phyloP scores from a whole-genome alignment of 129 eudicot species.

The Lactuca saligna region DNA sequence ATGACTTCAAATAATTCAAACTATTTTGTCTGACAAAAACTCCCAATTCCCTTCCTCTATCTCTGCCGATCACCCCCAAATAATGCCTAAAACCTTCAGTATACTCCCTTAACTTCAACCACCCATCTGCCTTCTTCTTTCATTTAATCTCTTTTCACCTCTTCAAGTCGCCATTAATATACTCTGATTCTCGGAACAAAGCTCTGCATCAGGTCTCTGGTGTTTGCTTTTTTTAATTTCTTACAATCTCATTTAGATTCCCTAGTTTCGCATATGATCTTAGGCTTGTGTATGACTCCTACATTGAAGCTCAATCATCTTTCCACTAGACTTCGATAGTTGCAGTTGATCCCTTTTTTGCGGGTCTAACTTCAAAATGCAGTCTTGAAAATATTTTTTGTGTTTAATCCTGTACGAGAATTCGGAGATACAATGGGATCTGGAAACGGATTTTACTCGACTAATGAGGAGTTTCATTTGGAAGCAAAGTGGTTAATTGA shows the following conservation, averaged over 20 bases:
- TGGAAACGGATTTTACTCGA: conserved; percentile 61
- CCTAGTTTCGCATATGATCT: conserved; percentile 7
- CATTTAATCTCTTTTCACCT: background rate
- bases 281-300: conserved; percentile 10
- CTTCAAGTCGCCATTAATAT: conserved; percentile 5
- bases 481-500: conserved; percentile 94
- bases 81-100: conserved; percentile 33
- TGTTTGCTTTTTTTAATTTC: background rate
- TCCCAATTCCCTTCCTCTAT: conserved; percentile 36
- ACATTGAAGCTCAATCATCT: conserved; percentile 16
- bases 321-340: background rate
- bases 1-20: conserved; percentile 22
- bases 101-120: conserved; percentile 23
- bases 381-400: conserved; percentile 16
- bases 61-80: conserved; percentile 38
- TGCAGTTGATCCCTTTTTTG: conserved; percentile 10
- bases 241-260: background rate
- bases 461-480: conserved; percentile 51
- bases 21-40: conserved; percentile 34
- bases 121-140: conserved; percentile 13
- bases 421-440: conserved; percentile 68
- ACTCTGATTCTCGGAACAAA: conserved; percentile 6
- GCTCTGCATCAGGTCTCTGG: conserved; percentile 4
- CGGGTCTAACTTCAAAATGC: conserved; percentile 24
- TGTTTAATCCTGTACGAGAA: conserved; percentile 8